These are phyloP conservation scores for Lactifluus subvellereus DNA, from an alignment of 768 basidiomycete species.

Conservation along the genomic window DNA sequence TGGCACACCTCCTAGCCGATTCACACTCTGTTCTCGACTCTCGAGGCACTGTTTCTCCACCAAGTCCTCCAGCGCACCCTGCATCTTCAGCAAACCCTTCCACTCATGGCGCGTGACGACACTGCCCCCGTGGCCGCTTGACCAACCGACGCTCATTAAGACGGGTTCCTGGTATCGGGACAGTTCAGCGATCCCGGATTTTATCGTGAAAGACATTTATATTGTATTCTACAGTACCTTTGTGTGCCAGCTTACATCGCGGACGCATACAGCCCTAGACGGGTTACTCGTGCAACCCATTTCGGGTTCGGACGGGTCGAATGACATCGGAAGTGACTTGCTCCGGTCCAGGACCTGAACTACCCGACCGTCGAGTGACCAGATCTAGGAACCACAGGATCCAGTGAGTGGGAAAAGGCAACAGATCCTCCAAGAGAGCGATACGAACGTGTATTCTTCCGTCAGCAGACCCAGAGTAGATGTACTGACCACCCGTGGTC, in stretches of 20 bases:
- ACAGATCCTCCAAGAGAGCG: background rate
- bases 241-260: slow-evolving; percentile 95
- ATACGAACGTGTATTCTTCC: slow-evolving; percentile 71
- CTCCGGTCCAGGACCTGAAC: slow-evolving; percentile 82
- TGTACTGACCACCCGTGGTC: slow-evolving; percentile 87
- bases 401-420: background rate
- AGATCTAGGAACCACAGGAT: slow-evolving; percentile 55
- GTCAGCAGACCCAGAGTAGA: slow-evolving; percentile 90
- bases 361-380: slow-evolving; percentile 86
- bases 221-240: slow-evolving; percentile 39
- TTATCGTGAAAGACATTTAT: background rate
- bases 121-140: slow-evolving; percentile 56
- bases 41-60: slow-evolving; percentile 49
- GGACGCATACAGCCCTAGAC: slow-evolving; percentile 52
- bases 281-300: slow-evolving; percentile 26
- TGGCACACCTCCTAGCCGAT: slow-evolving; percentile 18
- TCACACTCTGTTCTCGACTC: slow-evolving; percentile 25
- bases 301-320: slow-evolving; percentile 66
- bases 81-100: slow-evolving; percentile 82
- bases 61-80: slow-evolving; percentile 65
- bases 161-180: slow-evolving; percentile 60
- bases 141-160: slow-evolving; percentile 91
- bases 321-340: slow-evolving; percentile 60
- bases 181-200: background rate
- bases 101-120: slow-evolving; percentile 91